A percentile compares a stretch with the other conserved stretches of the same genome.
These are phyloP conservation scores for Heterobasidion annosum DNA, from an alignment of 1,284 basidiomycete genomes.

Conservation along the genomic window DNA sequence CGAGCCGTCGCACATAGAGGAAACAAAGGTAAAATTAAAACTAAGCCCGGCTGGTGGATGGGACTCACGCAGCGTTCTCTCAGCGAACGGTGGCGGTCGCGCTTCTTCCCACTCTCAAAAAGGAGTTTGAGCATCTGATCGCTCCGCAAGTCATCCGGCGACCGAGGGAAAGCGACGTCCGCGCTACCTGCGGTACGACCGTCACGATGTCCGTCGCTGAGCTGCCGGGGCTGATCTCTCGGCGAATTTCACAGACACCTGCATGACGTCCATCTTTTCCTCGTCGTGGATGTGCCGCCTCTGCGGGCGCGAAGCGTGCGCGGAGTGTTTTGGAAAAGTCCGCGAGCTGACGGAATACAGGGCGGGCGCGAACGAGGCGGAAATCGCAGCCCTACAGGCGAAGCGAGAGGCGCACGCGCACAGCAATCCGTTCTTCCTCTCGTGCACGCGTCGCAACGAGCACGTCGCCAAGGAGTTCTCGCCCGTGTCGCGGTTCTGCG, in stretches of 20 bases:
- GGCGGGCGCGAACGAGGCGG: constrained; percentile 33
- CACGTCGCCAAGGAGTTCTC: constrained; percentile 64
- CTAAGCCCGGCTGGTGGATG: neutral
- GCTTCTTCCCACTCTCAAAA: constrained; percentile 57
- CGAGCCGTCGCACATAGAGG: constrained; percentile 34
- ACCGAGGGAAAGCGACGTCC: constrained; percentile 67
- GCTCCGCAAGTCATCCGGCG: constrained; percentile 57
- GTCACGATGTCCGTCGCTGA: constrained; percentile 3
- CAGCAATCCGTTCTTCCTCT: constrained; percentile 64
- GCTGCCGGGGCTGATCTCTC: constrained; percentile 1
- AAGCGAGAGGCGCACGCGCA: constrained; percentile 54
- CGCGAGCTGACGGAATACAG: constrained; percentile 49
- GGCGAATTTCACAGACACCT: constrained; percentile 56
- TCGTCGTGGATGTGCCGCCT: constrained; percentile 81
- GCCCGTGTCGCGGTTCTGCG: constrained; percentile 72
- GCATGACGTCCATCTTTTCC: constrained; percentile 87
- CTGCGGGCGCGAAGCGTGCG: constrained; percentile 89
- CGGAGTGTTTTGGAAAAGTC: constrained; percentile 73
- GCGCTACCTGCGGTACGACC: constrained; percentile 73
- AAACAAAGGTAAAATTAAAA: constrained; percentile 43
- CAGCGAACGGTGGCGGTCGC: constrained; percentile 62
- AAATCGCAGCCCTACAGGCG: constrained; percentile 37
- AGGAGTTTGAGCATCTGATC: constrained; percentile 64
- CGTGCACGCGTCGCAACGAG: constrained; percentile 59
- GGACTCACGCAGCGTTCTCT: neutral